A percentile compares a stretch with the other conserved stretches of the same genome.
phyloP scores from a whole-genome alignment of 768 basidiomycete genomes.

The Suillus paluster region DNA sequence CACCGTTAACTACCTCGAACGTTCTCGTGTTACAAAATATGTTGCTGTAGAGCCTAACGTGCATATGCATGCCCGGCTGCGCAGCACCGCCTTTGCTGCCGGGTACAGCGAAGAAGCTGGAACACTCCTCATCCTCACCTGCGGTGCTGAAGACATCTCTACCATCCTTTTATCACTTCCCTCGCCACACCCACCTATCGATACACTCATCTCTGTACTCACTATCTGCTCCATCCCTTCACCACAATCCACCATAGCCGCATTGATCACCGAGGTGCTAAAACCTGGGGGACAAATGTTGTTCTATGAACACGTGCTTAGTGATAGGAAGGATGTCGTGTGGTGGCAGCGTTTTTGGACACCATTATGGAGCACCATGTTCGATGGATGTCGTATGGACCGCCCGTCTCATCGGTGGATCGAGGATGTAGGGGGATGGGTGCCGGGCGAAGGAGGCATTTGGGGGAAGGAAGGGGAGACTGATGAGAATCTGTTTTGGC shows the following conservation, averaged over 20 bases:
- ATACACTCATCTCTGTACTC: slow-evolving; percentile 68
- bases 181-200: slow-evolving; percentile 43
- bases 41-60: slow-evolving; percentile 75
- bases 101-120: slow-evolving; percentile 60
- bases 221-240: slow-evolving; percentile 68
- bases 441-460: slow-evolving; percentile 35
- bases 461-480: slow-evolving; percentile 57
- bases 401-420: slow-evolving; percentile 56
- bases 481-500: slow-evolving; percentile 64
- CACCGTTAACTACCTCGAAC: slow-evolving; percentile 62
- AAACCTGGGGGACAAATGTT: slow-evolving; percentile 68
- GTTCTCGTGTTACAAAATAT: slow-evolving; percentile 58
- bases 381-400: slow-evolving; percentile 70
- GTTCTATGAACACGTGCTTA: slow-evolving; percentile 74
- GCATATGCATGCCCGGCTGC: slow-evolving; percentile 63
- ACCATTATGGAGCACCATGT: slow-evolving; percentile 62
- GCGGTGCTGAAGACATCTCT: slow-evolving; percentile 63
- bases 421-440: slow-evolving; percentile 53
- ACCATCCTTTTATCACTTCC: slow-evolving; percentile 48
- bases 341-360: slow-evolving; percentile 81
- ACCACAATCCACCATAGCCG: slow-evolving; percentile 51
- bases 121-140: slow-evolving; percentile 59
- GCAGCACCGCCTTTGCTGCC: slow-evolving; percentile 47
- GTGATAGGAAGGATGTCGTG: slow-evolving; percentile 53
- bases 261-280: slow-evolving; percentile 55